Conservation (phyloP, 2,329 filamentous ascomycete genomes). For the Scolecobasidium constrictum region DNA sequence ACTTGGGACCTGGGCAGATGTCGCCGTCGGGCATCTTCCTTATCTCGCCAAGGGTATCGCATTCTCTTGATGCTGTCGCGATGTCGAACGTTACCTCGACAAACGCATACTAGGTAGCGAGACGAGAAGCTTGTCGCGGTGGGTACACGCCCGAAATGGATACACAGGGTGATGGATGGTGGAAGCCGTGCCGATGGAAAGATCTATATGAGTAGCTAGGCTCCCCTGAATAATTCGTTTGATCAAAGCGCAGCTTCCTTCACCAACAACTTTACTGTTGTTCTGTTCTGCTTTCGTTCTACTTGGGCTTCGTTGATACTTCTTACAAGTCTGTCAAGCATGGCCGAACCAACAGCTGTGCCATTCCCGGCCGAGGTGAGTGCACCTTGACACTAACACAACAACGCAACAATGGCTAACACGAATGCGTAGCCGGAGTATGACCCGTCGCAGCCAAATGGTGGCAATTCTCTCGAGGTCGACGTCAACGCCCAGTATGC, state of each 20-base stretch:
- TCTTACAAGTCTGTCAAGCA: no score
- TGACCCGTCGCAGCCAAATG: conserved; percentile 34
- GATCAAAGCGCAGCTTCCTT: no score
- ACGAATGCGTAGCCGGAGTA: conserved; percentile 25
- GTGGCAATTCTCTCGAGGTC: conserved; percentile 41
- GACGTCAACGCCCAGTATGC: conserved; percentile 49
- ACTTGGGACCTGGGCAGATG: no score
- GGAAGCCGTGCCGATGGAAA: background rate
- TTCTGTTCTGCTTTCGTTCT: no score
- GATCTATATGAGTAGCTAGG: background rate
- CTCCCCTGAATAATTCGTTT: no score
- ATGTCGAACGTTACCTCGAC: no score
- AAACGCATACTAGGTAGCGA: no score
- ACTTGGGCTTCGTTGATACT: no score
- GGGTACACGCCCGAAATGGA: background rate
- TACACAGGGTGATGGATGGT: background rate
- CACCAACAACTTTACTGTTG: no score
- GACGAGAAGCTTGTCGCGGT: background rate
- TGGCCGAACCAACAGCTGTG: background rate
- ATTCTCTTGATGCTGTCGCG: no score
- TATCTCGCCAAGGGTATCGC: background rate
- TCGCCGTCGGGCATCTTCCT: no score
- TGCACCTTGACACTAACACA: background rate
- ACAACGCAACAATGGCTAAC: background rate
- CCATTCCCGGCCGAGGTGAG: background rate